phyloP scores from a whole-genome alignment of 78 protist genomes.

The Acrasis kona region DNA sequence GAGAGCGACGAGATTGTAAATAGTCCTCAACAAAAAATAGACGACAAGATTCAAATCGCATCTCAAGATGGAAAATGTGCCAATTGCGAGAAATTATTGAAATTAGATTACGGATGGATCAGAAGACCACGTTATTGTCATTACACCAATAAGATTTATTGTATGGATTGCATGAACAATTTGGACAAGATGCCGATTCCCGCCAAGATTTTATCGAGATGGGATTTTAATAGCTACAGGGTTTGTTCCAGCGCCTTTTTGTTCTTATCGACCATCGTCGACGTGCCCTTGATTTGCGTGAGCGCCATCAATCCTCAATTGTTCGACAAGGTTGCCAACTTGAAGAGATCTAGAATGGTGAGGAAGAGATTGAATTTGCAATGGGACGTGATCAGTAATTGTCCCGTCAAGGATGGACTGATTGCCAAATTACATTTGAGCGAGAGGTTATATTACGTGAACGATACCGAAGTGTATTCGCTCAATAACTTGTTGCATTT shows the following conservation, averaged over 20 bases:
- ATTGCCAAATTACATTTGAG: background rate
- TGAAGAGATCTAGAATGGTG: background rate
- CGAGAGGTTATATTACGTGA: background rate
- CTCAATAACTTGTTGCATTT: background rate
- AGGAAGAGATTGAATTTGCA: background rate
- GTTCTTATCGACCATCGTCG: background rate
- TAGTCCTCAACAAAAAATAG: too few relatives aligned
- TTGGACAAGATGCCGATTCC: background rate
- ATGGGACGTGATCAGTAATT: background rate
- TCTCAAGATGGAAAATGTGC: too few relatives aligned
- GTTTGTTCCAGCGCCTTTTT: background rate
- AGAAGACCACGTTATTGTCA: constrained; percentile 3
- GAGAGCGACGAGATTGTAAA: too few relatives aligned
- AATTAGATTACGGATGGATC: too few relatives aligned
- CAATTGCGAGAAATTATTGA: too few relatives aligned
- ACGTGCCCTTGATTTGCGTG: background rate
- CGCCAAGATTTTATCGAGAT: background rate
- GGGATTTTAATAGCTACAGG: background rate
- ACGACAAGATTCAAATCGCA: too few relatives aligned
- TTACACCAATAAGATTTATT: background rate
- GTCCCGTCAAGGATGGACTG: background rate
- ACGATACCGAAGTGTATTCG: background rate
- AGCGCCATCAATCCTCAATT: background rate
- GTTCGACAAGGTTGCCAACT: background rate
- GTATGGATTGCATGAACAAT: background rate